Evolutionary conservation across 176 grass and related monocot genomes (phyloP), one percentile per base, ranked within the genome.

Genomic region (Otatea glauca): DNA sequence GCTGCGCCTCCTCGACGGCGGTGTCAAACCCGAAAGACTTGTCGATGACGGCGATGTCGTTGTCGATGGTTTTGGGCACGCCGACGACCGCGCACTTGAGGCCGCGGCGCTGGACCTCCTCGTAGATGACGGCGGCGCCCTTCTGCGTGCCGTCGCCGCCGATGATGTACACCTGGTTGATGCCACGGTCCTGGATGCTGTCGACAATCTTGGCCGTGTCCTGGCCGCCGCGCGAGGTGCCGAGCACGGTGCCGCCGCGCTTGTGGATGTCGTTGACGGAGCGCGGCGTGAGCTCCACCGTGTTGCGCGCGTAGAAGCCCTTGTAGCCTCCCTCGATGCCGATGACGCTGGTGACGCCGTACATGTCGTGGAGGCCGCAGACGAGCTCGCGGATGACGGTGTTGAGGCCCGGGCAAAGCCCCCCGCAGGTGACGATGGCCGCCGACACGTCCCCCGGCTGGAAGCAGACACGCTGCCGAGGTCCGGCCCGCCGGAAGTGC

Each of bases 21-120:
- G 84, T 92, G 78, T 97, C 95, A 67, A 97, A 97, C 17, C 95
- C 95, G 82, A 97, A 97, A 3, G 95, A 97, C 65, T 83, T 84
- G 86, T 97, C 95, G 65, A 97, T 94, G 39, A 94, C 89, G 74
- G 80, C 82, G 54, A 97, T 94, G 87, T 97, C 92, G 55, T 97
- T 97, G 85, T 97, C 92, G 68, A 97, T 94, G 59, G 95, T 97
- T 85, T 97, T 97, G 48, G 95, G 92, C 43, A 97, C 77, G 8
- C 92, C 95, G 75, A 90, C 90, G 34, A 97, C 88, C 14, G 87
- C 81, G 82, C 92, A 92, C 66, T 85, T 82, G 75, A 97, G 86
- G 2, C 92, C 92, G 38, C 92, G 12, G 12, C 88, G 88, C 68
- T 68, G 17, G 17, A 94, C 47, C 92, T 97, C 92, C 41, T 83